Base-by-base conservation (phyloP, 306 rosid species). In the Mimosa bimucronata region DNA sequence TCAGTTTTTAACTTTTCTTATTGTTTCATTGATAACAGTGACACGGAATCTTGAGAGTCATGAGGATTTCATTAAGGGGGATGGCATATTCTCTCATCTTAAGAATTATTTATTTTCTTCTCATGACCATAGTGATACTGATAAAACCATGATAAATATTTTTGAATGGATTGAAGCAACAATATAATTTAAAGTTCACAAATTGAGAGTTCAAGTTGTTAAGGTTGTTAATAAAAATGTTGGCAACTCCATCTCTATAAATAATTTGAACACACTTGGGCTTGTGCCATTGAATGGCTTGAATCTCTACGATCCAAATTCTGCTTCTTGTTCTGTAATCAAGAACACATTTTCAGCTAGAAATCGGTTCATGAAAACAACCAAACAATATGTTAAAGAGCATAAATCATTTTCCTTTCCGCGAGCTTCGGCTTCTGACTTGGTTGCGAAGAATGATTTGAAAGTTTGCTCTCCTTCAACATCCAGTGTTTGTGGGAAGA, bases 131-230 rank as follows among this genome's bases (percentile, higher is more conserved):
- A 79, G 75, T 69, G 83, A 81, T 65, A 80, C 61, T 15, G 91
- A 92, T 82, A 84, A 73, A 71, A 75, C 82, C 30, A 73, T 88
- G 78, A 85, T 80, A 57, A 80, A 75, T 9, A 72, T 84, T 72
- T 79, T 92, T 71, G 58, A 64, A 75, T 80, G 85, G 82, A 82
- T 90, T 80, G 97, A 85, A 83, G 86, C 75, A 52, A 77, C 80
- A 53, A n/a, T n/a, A n/a, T 85, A 84, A 40, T 86, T 87, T 18
- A 84, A 73, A 73, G 86, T 91, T 71, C 83, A 60, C 12, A 45
- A 76, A 65, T 83, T 94, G 88, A 88, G 80, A 84, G 42, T 81
- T 64, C 89, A 90, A 88, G 75, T 77, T 41, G 89, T 1, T 7
- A 53, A 53, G 60, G 60, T 2, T 53, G 60, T 53, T 7, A 8